A percentile compares a stretch with the other conserved stretches of the same genome.
Evolutionary conservation across 169 alveolate species (phyloP).

Genomic region (Eimeria acervulina): DNA sequence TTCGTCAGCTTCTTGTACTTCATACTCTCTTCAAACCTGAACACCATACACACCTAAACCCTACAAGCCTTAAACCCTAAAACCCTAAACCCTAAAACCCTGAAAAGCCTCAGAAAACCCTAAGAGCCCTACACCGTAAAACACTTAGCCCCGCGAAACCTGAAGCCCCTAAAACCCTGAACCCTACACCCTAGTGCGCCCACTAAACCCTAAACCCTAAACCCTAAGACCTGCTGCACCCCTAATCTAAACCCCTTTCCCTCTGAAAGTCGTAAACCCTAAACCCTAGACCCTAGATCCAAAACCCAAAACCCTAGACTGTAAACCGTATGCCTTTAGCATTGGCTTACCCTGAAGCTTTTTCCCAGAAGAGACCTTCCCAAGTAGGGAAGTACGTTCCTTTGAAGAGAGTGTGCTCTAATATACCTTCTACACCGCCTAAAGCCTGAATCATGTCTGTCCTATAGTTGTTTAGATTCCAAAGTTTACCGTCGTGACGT

Average conservation of each 20-base stretch:
- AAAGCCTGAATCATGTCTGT: constrained; percentile 99
- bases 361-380: constrained; percentile 99
- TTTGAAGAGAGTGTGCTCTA: constrained; percentile 99
- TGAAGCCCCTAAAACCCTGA: not conserved
- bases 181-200: not conserved
- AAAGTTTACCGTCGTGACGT: constrained; percentile 99
- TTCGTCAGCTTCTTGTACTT: constrained; percentile 99
- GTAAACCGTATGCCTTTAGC: not conserved
- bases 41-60: not conserved
- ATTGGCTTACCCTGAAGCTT: constrained; percentile 94
- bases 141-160: not conserved
- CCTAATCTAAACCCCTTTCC: not conserved
- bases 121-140: not conserved
- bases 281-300: not conserved
- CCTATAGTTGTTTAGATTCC: constrained; percentile 99
- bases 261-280: not conserved
- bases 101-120: not conserved
- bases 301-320: not conserved
- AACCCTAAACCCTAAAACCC: not conserved
- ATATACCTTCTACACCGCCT: constrained; percentile 99
- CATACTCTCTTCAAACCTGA: constrained; percentile 99
- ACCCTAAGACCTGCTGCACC: not conserved
- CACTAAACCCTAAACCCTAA: not conserved
- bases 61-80: not conserved
- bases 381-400: constrained; percentile 99